Base-by-base conservation (phyloP, 179 eudicot genomes). In the Kewa caespitosa region DNA sequence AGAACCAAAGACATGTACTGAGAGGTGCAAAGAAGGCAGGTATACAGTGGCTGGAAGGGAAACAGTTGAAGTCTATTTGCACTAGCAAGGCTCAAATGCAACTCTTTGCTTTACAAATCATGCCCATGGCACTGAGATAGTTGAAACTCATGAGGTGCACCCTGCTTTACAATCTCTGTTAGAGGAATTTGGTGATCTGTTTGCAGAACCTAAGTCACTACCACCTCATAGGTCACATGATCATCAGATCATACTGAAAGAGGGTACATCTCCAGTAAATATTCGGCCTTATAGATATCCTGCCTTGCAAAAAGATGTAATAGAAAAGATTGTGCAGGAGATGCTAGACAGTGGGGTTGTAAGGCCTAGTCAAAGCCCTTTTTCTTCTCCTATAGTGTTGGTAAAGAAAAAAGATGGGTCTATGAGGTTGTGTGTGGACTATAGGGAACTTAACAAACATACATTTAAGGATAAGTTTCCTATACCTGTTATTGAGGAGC, bases 361-460 rank as follows among this genome's bases (percentile, higher is more conserved):
- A 27, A 62, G 67, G 36, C 67, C 33, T 27, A 62, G 67, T 62
- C 4, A 62, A n/a, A 62, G 67, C 25, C 36, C 67, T 62, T 62
- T 62, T 22, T 62, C 67, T 10, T 62, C 67, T 30, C 67, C 67
- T 30, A 27, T 62, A 1, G 67, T 62, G 4, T 30, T 62, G 67
- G 33, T 62, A 13, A 62, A 62, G 38, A 62, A 62, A 30, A 62
- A 62, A 27, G 67, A 62, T 62, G 67, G 67, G 5, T 62, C 67
- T 62, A n/a, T n/a, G n/a, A n/a, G n/a, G n/a, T n/a, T n/a, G n/a
- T n/a, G n/a, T n/a, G n/a, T n/a, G n/a, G n/a, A n/a, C n/a, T n/a
- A n/a, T n/a, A n/a, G n/a, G n/a, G n/a, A n/a, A n/a, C n/a, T n/a
- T n/a, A n/a, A n/a, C n/a, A n/a, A n/a, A n/a, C n/a, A n/a, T n/a